These are phyloP conservation scores for Calcarisporium arbuscula DNA, from an alignment of 2,329 filamentous ascomycete genomes.

Conservation along the genomic window DNA sequence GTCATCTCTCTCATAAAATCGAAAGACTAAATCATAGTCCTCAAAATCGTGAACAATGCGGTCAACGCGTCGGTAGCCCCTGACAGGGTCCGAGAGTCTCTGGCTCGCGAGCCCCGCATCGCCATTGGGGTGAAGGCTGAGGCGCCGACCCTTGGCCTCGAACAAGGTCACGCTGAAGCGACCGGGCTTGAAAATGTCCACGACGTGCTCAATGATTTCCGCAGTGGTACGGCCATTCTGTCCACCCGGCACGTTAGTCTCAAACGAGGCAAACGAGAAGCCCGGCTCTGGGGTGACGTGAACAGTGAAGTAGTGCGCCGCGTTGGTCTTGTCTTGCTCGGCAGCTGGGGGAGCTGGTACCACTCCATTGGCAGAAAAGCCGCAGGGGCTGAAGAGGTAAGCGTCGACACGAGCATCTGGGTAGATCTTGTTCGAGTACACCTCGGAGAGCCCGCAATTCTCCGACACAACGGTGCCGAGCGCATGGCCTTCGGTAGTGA, in stretches of 20 bases:
- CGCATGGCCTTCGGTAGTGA: slow-evolving; percentile 89
- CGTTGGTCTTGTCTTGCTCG: slow-evolving; percentile 32
- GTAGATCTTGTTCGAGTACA: slow-evolving; percentile 82
- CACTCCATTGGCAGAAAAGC: slow-evolving; percentile 95
- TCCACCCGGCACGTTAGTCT: slow-evolving; percentile 90
- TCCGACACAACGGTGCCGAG: slow-evolving; percentile 90
- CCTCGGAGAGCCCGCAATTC: slow-evolving; percentile 76
- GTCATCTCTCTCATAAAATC: slow-evolving; percentile 89
- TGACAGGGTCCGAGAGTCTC: slow-evolving; percentile 66
- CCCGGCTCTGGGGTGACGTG: slow-evolving; percentile 96
- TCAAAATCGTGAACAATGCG: slow-evolving; percentile 96
- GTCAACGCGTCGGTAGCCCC: slow-evolving; percentile 83
- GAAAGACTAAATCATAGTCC: slow-evolving; percentile 93
- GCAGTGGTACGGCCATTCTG: slow-evolving; percentile 83
- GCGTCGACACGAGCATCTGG: slow-evolving; percentile 91
- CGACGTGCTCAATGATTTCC: slow-evolving; percentile 89
- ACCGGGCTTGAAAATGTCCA: slow-evolving; percentile 94
- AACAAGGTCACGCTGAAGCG: slow-evolving; percentile 96
- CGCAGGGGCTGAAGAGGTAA: slow-evolving; percentile 93
- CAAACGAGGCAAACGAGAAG: slow-evolving; percentile 96
- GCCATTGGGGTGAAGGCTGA: slow-evolving; percentile 35
- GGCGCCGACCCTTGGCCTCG: slow-evolving; percentile 66
- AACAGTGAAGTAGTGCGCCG: slow-evolving; percentile 92
- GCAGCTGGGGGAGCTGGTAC: slow-evolving; percentile 63
- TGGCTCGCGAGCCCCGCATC: slow-evolving; percentile 32